A percentile compares a stretch with the other conserved stretches of the same genome.
Evolutionary conservation across 2,329 filamentous ascomycete species (phyloP).

Genomic region (Aspergillus sp.): DNA sequence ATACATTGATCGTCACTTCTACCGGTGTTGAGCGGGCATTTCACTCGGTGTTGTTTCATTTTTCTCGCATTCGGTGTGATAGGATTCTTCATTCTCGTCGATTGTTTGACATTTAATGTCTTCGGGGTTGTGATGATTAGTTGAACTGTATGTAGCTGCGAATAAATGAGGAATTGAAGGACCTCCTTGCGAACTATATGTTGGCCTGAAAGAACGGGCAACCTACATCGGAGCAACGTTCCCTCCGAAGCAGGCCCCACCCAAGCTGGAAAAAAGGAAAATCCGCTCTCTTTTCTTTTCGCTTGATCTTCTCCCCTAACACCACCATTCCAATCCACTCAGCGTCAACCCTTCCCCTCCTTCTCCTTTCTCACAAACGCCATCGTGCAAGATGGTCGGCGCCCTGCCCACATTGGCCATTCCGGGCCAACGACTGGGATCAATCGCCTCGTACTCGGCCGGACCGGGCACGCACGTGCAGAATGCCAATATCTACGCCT

Average conservation of each 20-base stretch:
- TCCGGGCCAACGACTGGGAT: slow-evolving; percentile 78
- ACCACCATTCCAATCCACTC: not conserved
- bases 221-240: not conserved
- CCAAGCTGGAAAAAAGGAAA: not conserved
- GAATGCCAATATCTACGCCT: slow-evolving; percentile 72
- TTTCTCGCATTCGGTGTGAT: slow-evolving; percentile 32
- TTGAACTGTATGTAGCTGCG: slow-evolving; percentile 22
- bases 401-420: slow-evolving; percentile 58
- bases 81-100: slow-evolving; percentile 9
- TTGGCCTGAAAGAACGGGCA: no score
- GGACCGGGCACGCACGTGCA: slow-evolving; percentile 84
- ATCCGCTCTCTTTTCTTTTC: not conserved
- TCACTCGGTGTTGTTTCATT: slow-evolving; percentile 21
- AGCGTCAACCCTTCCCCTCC: not conserved
- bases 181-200: no score
- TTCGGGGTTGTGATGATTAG: slow-evolving; percentile 15
- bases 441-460: slow-evolving; percentile 63
- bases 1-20: slow-evolving; percentile 19
- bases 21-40: slow-evolving; percentile 34
- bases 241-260: not conserved
- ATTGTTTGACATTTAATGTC: slow-evolving; percentile 12
- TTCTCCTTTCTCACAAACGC: not conserved
- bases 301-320: not conserved
- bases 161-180: slow-evolving; percentile 28
- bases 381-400: slow-evolving; percentile 24